Conservation (phyloP, 1,139 yeast genomes). For the Pneumocystis canis region DNA sequence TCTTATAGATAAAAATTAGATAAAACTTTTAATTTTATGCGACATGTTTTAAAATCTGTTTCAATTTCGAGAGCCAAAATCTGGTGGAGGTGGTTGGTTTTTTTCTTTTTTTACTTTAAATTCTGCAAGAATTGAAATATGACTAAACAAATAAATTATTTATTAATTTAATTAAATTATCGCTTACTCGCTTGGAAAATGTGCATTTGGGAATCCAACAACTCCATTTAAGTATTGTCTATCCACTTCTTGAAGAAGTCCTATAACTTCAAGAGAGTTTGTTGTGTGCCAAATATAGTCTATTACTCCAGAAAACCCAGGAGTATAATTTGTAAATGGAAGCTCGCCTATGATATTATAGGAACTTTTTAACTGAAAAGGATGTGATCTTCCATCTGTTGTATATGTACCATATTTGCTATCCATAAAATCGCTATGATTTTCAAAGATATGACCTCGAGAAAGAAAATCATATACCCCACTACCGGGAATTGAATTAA, state of each 20-base stretch:
- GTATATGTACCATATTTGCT: slow-evolving; percentile 86
- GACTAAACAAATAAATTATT: slow-evolving; percentile 5
- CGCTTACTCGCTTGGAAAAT: slow-evolving; percentile 88
- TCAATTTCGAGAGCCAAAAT: slow-evolving; percentile 1
- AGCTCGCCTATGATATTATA: slow-evolving; percentile 75
- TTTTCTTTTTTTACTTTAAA: slow-evolving; percentile 12
- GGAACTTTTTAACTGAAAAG: slow-evolving; percentile 69
- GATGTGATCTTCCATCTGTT: slow-evolving; percentile 73
- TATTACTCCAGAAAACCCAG: slow-evolving; percentile 80
- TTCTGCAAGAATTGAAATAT: slow-evolving; percentile 14
- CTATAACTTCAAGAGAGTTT: slow-evolving; percentile 60
- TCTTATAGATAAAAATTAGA: not conserved
- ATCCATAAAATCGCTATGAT: slow-evolving; percentile 69
- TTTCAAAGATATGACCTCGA: slow-evolving; percentile 50
- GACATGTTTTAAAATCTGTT: not conserved
- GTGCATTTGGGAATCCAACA: slow-evolving; percentile 88
- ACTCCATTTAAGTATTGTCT: slow-evolving; percentile 56
- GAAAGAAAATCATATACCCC: slow-evolving; percentile 87
- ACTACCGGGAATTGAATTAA: slow-evolving; percentile 71
- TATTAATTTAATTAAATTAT: slow-evolving; percentile 27
- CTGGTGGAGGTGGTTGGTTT: not conserved
- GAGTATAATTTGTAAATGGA: slow-evolving; percentile 88
- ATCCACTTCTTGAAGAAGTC: slow-evolving; percentile 74
- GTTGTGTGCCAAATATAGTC: slow-evolving; percentile 95
- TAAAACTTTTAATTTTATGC: not conserved